These are phyloP conservation scores for Paramecium sexaurelia DNA, from an alignment of 73 alveolate genomes.

Conservation along the genomic window DNA sequence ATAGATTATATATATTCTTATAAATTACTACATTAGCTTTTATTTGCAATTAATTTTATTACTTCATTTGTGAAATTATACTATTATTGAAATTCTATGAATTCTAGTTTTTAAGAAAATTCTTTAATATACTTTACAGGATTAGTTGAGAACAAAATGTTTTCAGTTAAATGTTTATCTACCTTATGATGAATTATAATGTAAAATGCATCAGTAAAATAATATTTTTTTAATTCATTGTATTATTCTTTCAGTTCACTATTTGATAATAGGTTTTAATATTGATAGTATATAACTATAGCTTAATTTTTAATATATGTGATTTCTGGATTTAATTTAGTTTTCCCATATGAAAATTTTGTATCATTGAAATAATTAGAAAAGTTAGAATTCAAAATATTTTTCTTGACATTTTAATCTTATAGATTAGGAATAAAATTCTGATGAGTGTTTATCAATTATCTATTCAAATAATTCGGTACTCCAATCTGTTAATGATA, in stretches of 20 bases:
- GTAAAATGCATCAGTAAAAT: background rate
- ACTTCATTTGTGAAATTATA: background rate
- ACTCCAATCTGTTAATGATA: background rate
- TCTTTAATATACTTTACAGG: background rate
- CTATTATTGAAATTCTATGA: background rate
- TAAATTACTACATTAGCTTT: background rate
- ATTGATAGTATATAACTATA: background rate
- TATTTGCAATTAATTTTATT: background rate
- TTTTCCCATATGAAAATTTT: background rate
- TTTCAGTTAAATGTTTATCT: background rate
- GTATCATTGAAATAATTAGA: background rate
- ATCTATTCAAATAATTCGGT: conserved; percentile 23
- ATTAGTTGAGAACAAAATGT: background rate
- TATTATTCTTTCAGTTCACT: background rate
- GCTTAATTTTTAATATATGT: background rate
- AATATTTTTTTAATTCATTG: background rate
- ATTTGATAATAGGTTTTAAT: background rate
- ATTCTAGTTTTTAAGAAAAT: background rate
- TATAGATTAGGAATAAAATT: background rate
- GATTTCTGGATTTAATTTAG: background rate
- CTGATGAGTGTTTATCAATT: background rate
- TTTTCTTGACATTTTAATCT: background rate
- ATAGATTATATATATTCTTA: background rate
- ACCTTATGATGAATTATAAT: background rate
- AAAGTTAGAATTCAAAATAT: background rate